phyloP scores from a whole-genome alignment of 2,329 filamentous ascomycete genomes.

The Microcera coccophila region DNA sequence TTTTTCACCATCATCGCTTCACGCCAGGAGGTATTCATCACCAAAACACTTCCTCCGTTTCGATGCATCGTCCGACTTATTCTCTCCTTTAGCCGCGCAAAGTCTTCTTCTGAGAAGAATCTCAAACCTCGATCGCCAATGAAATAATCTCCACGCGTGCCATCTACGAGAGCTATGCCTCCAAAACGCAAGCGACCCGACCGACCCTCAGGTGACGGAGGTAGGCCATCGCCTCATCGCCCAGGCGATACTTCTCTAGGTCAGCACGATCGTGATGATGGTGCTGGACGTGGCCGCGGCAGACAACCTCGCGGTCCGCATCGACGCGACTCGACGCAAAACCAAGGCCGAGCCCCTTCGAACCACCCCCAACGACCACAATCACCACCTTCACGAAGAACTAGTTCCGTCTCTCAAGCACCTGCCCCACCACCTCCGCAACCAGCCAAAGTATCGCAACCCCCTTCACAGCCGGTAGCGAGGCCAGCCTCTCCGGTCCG shows the following conservation, averaged over 20 bases:
- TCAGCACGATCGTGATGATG: constrained; percentile 56
- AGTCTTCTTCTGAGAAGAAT: constrained; percentile 4
- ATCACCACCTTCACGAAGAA: constrained; percentile 21
- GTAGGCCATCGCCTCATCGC: constrained; percentile 59
- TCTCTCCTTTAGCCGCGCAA: constrained; percentile 10
- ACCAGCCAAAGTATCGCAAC: constrained; percentile 18
- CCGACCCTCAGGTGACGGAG: constrained; percentile 45
- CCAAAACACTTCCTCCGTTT: constrained; percentile 4
- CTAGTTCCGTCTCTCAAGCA: constrained; percentile 13
- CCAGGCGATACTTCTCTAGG: constrained; percentile 53
- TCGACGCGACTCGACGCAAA: constrained; percentile 51
- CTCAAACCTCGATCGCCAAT: constrained; percentile 26
- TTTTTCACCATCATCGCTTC: constrained; percentile 17
- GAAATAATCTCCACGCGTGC: constrained; percentile 28
- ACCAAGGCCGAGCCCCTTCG: constrained; percentile 25
- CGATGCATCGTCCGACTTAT: constrained; percentile 17
- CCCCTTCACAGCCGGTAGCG: constrained; percentile 16
- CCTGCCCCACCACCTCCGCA: constrained; percentile 22
- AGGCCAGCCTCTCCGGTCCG: constrained; percentile 33
- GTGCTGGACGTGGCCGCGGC: constrained; percentile 43
- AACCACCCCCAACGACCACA: constrained; percentile 21
- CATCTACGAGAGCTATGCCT: constrained; percentile 44
- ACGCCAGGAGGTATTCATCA: constrained; percentile 11
- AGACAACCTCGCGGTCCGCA: constrained; percentile 46
- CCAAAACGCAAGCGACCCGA: constrained; percentile 59